Evolutionary conservation across 257 asterid genomes (phyloP), one percentile per base, ranked within the genome.

Genomic region (Nicotiana otophora): DNA sequence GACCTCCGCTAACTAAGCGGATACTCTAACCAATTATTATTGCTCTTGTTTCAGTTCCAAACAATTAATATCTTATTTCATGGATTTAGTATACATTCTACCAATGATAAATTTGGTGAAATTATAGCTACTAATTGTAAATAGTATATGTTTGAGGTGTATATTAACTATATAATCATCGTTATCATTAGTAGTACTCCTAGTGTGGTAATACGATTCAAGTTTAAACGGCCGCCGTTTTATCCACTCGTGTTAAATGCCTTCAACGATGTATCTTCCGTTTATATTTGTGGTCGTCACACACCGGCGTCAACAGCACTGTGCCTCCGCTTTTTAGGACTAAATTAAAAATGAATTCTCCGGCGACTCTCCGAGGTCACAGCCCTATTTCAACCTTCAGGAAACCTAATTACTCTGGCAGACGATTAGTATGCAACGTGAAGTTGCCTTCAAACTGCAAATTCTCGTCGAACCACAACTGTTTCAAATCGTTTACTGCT

Each of bases 291-390:
- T 15, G 8, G 16, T 61, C 0, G 3, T 23, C 17, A 14, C 20
- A 28, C 8, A 65, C 26, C 75, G 20, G 26, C 51, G 39, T 7
- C 72, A 39, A 42, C 7, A 46, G 33, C 6, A 46, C 60, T 42
- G 20, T 30, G 67, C 33, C 67, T 10, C 17, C 17, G n/a, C 5
- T 9, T 61, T 10, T 10, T 9, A 63, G 10, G 23, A 48, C 20
- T 46, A 46, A n/a, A 36, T 28, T 42, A 30, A 2, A 33, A 15
- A 79, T 79, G 82, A 48, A 61, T 61, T 79, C 74, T 36, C 82
- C 82, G 74, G 82, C 57, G 82, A 46, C 74, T 79, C 82, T 79
- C 61, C 82, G 72, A 46, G 28, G 19, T 61, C 51, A 12, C 3
- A 61, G 60, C 60, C 26, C 34, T 36, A 36, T 11, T 79, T 64